Percentiles rank a stretch among this genome's conserved stretches.
Evolutionary conservation across 2,329 filamentous ascomycete genomes (phyloP).

Genomic region (Macrophomina tecta): DNA sequence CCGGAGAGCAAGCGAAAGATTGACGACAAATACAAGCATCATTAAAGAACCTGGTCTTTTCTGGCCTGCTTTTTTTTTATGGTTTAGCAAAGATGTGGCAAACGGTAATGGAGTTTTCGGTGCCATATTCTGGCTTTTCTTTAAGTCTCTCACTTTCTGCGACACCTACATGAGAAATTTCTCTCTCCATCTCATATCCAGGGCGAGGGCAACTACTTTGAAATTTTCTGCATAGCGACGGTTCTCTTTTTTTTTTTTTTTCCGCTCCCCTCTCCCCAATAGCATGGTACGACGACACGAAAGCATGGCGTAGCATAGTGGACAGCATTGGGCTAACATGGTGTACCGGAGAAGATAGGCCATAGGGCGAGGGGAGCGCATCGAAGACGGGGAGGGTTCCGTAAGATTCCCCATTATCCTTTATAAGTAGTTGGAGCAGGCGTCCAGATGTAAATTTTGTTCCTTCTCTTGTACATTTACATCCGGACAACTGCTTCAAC

Average conservation of each 20-base stretch:
- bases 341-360: not conserved
- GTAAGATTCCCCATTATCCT: not conserved
- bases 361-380: not conserved
- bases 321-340: not conserved
- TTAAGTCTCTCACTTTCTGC: not conserved
- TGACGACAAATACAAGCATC: constrained; percentile 63
- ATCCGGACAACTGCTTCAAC: too few relatives aligned
- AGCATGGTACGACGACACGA: not conserved
- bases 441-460: too few relatives aligned
- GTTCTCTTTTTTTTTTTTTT: not conserved
- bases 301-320: constrained; percentile 1
- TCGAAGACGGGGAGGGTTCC: not conserved
- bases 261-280: not conserved
- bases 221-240: constrained; percentile 23
- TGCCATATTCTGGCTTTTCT: not conserved
- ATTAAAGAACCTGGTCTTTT: not conserved
- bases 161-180: too few relatives aligned
- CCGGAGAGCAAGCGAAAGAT: constrained; percentile 78
- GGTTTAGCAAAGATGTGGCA: not conserved
- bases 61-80: not conserved
- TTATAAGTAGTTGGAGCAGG: not conserved
- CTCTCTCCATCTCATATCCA: not conserved
- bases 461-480: too few relatives aligned
- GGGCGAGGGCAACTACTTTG: too few relatives aligned
- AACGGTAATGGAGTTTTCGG: not conserved